phyloP scores from a whole-genome alignment of 208 protist species.

The Leishmania lainsoni region DNA sequence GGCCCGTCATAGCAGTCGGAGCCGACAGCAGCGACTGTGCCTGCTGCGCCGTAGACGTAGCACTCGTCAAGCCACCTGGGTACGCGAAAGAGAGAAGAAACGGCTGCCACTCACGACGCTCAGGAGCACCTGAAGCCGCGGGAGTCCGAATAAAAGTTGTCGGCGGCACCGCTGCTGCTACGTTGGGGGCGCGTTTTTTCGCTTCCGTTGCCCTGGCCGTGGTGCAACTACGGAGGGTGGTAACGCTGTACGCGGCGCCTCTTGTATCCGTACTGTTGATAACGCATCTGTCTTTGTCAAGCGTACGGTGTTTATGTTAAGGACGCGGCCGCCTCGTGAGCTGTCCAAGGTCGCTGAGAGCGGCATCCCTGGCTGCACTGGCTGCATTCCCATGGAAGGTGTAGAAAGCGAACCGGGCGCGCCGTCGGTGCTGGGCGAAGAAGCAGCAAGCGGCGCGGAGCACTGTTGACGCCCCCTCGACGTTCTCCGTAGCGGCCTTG shows the following conservation, averaged over 20 bases:
- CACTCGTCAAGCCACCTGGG: neutral
- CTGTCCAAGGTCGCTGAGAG: neutral
- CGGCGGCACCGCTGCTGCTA: neutral
- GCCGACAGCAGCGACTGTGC: neutral
- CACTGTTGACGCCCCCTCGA: neutral
- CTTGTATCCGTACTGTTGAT: neutral
- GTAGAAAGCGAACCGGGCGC: neutral
- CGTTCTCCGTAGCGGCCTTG: neutral
- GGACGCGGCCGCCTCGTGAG: slow-evolving; percentile 1
- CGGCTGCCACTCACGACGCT: slow-evolving; percentile 2
- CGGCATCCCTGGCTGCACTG: neutral
- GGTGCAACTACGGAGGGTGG: neutral
- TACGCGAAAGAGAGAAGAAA: slow-evolving; percentile 9
- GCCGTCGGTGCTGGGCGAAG: neutral
- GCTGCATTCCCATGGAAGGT: neutral
- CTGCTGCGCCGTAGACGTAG: neutral
- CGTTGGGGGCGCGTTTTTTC: neutral
- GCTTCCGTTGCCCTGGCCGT: neutral
- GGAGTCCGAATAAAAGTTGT: neutral
- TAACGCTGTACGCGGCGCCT: neutral
- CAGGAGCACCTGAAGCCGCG: neutral
- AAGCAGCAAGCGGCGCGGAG: slow-evolving; percentile 4
- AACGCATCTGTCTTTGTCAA: neutral
- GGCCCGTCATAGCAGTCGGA: neutral
- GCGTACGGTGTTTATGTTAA: neutral